A percentile compares a stretch with the other conserved stretches of the same genome.
Evolutionary conservation across 345 rosid genomes (phyloP).

Genomic region (Salix koriyanagi): DNA sequence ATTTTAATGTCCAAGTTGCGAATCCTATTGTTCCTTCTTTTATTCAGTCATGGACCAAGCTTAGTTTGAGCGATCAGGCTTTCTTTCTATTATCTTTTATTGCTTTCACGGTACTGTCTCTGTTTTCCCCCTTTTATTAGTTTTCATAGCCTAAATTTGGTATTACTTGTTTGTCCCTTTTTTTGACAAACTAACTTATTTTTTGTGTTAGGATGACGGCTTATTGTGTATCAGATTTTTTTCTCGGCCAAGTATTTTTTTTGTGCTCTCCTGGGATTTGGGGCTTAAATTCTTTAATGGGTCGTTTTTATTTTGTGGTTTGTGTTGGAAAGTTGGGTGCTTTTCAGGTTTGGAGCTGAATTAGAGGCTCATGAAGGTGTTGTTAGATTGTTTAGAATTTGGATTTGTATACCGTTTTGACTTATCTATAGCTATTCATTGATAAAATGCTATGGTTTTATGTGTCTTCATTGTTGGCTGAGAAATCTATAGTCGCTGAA

Average conservation of each 20-base stretch:
- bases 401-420: not conserved
- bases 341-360: not conserved
- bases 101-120: constrained; percentile 66
- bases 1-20: constrained; percentile 49
- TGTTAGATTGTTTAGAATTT: not conserved
- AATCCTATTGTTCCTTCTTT: constrained; percentile 42
- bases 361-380: not conserved
- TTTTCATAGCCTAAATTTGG: not conserved
- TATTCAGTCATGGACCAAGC: constrained; percentile 33
- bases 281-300: not conserved
- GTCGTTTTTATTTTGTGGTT: not conserved
- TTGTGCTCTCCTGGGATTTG: not conserved
- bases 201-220: not conserved
- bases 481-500: not conserved
- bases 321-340: not conserved
- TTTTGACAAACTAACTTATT: too few species aligned
- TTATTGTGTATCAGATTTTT: not conserved
- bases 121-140: not conserved
- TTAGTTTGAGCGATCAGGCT: constrained; percentile 65
- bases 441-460: not conserved
- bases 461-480: not conserved
- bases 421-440: not conserved
- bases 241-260: not conserved
- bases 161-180: not conserved
- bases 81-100: constrained; percentile 70